Evolutionary conservation across 1,284 basidiomycete species (phyloP), one percentile per base, ranked within the genome.

Genomic region (Phaffia rhodozyma): DNA sequence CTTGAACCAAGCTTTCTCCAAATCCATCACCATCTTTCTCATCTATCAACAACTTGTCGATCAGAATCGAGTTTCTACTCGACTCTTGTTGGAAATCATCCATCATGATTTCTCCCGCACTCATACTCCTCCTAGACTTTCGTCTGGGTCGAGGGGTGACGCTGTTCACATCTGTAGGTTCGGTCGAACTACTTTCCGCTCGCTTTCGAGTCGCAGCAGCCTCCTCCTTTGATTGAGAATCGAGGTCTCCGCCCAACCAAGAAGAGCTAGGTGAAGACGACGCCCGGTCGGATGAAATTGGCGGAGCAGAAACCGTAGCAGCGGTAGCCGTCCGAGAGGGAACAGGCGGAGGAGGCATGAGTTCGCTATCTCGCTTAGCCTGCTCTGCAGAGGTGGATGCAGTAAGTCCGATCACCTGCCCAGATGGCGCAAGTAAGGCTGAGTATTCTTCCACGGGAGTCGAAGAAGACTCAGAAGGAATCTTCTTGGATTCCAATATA

Each of bases 171-270:
- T 62, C 62, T 49, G 38, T 5, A 54, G 56, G 32, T 27, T 23
- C 25, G 52, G 55, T 29, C 55, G 38, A 16, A 43, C 5, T 16
- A 43, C 54, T 43, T 43, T 23, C 23, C 48, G 53, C 78, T 50
- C 82, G 77, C 54, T 83, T 81, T 74, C 84, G 87, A 70, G 86
- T 84, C 29, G 84, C 75, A 68, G 90, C 87, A 58, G 86, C 72
- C 64, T 84, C 81, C 71, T 90, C 87, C 38, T 86, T 79, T 43
- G 13, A 16, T 43, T 43, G 38, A 43, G 13, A 16, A 16, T 11
- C 38, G 13, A 43, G 32, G 32, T 4, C 9, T 34, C 9, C 32
- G 9, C 32, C 9, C 32, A 34, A 34, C 32, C 9, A 9, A 34
- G 32, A 34, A 34, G 32, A 34, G 32, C 32, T 4, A 9, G 32